These are phyloP conservation scores for Pseudisothecium myosuroides DNA, from an alignment of 225 moss, liverwort and hornwort species.

Conservation along the genomic window DNA sequence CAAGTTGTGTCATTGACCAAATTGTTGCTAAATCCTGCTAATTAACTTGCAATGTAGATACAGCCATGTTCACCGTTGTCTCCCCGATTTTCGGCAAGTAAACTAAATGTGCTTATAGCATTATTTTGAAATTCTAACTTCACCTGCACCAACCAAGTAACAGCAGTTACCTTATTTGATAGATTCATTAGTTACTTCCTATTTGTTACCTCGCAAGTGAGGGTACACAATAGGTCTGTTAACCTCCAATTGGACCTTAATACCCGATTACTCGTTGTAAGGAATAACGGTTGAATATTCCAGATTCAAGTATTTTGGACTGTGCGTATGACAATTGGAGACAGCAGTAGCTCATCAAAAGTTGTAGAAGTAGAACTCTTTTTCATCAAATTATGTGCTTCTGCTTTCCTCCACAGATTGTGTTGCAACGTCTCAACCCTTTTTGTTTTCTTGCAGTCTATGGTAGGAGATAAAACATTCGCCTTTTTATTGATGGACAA, in stretches of 20 bases:
- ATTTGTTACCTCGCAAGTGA: not conserved
- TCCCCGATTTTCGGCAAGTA: not conserved
- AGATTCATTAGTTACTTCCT: too few relatives aligned
- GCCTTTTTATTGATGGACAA: slow-evolving; percentile 84
- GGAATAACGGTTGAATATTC: not conserved
- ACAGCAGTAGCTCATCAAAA: not conserved
- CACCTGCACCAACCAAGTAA: not conserved
- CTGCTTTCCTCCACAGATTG: not conserved
- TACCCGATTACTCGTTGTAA: too few relatives aligned
- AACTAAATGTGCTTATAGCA: not conserved
- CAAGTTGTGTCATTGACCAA: not conserved
- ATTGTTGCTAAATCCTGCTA: not conserved
- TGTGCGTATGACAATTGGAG: not conserved
- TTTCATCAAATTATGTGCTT: not conserved
- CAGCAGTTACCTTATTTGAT: not conserved
- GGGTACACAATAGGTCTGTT: too few relatives aligned
- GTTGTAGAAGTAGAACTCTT: not conserved
- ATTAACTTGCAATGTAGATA: not conserved
- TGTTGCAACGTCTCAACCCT: not conserved
- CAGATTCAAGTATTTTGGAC: not conserved
- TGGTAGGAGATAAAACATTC: slow-evolving; percentile 83
- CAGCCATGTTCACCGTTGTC: not conserved
- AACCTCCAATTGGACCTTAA: too few relatives aligned
- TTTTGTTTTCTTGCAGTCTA: slow-evolving; percentile 39
- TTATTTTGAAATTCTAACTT: not conserved